phyloP scores from a whole-genome alignment of 2,329 filamentous ascomycete genomes.

The Aspergillus luchuensis region DNA sequence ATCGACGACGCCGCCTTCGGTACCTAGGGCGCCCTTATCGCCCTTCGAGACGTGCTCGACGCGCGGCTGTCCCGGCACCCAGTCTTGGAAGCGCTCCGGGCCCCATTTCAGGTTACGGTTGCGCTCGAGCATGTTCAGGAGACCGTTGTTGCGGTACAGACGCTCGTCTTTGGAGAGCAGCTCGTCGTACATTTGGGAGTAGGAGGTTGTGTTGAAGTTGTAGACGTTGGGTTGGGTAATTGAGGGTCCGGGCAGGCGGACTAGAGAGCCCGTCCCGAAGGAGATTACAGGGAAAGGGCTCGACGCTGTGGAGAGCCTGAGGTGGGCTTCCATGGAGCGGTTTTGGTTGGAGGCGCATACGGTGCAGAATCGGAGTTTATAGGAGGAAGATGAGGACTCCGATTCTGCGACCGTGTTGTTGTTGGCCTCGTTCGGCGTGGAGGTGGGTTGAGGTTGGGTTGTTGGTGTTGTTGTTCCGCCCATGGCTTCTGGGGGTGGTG shows the following conservation, averaged over 20 bases:
- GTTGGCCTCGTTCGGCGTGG: neutral
- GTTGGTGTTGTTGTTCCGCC: conserved; percentile 32
- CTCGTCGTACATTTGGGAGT: conserved; percentile 91
- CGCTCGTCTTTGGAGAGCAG: conserved; percentile 81
- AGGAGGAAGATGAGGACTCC: conserved; percentile 50
- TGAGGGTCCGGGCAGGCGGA: conserved; percentile 86
- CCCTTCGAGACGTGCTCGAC: conserved; percentile 68
- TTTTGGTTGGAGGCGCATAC: conserved; percentile 99
- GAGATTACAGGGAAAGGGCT: conserved; percentile 95
- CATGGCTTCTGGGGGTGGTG: conserved; percentile 4
- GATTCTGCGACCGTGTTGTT: neutral
- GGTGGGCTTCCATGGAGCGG: conserved; percentile 99
- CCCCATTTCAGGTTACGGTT: conserved; percentile 93
- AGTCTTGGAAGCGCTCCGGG: conserved; percentile 97
- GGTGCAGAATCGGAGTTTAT: conserved; percentile 94
- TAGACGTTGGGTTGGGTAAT: conserved; percentile 96
- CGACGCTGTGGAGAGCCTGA: conserved; percentile 78
- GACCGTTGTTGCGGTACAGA: conserved; percentile 86
- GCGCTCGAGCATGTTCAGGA: conserved; percentile 92
- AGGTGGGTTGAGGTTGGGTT: conserved; percentile 2
- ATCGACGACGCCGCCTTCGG: conserved; percentile 87
- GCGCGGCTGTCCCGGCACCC: conserved; percentile 82
- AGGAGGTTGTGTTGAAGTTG: conserved; percentile 95
- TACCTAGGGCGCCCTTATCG: conserved; percentile 75
- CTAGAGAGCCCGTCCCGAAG: conserved; percentile 92